phyloP scores from a whole-genome alignment of 352 stramenopile genomes.

The Vaucheria bursata region DNA sequence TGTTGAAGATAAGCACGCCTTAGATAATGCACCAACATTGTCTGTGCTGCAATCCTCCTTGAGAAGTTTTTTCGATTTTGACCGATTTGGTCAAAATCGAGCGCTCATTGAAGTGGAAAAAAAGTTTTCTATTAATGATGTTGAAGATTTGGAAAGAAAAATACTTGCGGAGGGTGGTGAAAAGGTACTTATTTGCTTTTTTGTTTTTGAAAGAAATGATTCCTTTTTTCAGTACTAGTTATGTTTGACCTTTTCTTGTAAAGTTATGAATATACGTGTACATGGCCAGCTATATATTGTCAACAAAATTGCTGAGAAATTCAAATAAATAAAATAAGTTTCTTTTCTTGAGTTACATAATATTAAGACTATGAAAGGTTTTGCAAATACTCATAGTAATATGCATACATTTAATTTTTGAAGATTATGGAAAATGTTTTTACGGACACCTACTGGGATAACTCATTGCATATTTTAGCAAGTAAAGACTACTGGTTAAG shows the following conservation, averaged over 20 bases:
- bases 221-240: no score
- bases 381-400: no score
- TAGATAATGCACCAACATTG: slow-evolving; percentile 26
- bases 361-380: no score
- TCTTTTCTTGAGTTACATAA: no score
- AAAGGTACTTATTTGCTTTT: no score
- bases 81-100: not conserved
- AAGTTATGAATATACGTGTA: no score
- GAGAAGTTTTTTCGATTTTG: slow-evolving; percentile 40
- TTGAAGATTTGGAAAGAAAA: slow-evolving; percentile 10
- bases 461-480: slow-evolving; percentile 7
- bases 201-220: no score
- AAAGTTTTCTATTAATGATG: slow-evolving; percentile 35
- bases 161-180: no score
- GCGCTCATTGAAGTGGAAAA: slow-evolving; percentile 34
- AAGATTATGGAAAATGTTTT: slow-evolving; percentile 35
- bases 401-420: not conserved
- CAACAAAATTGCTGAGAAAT: no score
- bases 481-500: slow-evolving; percentile 36
- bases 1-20: slow-evolving; percentile 41
- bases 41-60: slow-evolving; percentile 13
- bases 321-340: no score
- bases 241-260: no score
- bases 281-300: no score
- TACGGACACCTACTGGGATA: slow-evolving; percentile 46